Evolutionary conservation across 73 alveolate genomes (phyloP), one percentile per base, ranked within the genome.

Genomic region (Durusdinium trenchii): DNA sequence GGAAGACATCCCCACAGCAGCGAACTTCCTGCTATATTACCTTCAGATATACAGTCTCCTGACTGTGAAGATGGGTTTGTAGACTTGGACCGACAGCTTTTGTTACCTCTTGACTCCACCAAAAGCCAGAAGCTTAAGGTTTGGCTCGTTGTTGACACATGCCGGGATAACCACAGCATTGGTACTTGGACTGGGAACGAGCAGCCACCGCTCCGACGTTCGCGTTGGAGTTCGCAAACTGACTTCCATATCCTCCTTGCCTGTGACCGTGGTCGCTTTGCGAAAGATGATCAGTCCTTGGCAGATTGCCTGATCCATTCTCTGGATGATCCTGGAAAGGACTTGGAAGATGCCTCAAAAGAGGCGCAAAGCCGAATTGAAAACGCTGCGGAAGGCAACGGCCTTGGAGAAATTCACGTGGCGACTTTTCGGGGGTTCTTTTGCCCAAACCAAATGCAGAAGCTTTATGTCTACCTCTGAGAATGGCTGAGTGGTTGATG

Each of bases 181-280:
- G 30, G 14, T 38, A 87, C 95, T 62, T 62, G 73, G 86, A 87
- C 84, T 6, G 84, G 84, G 45, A 62, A 87, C 62, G 69, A 20
- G 46, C 51, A 87, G n/a, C 16, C 62, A 87, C 67, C 0, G 36
- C n/a, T 32, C 43, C n/a, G n/a, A 36, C 62, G 84, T 0, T 40
- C 5, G 50, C 85, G 16, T 28, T 62, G 95, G 85, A 64, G 67
- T 46, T 87, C 95, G 18, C 38, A 38, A 28, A 87, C 95, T 0
- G 95, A 87, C 57, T 62, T 87, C 26, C 95, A 62, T 4, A 45
- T 87, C 43, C 10, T 87, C 67, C 95, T 87, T 1, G 95, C 95
- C 7, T 87, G 95, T 87, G 95, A 87, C 64, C 51, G 69, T 30
- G 95, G 95, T 26, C 43, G 95, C 5, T 12, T 45, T n/a, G 95